Evolutionary conservation across 345 rosid species (phyloP).

Genomic region (Raphanus raphanistrum): DNA sequence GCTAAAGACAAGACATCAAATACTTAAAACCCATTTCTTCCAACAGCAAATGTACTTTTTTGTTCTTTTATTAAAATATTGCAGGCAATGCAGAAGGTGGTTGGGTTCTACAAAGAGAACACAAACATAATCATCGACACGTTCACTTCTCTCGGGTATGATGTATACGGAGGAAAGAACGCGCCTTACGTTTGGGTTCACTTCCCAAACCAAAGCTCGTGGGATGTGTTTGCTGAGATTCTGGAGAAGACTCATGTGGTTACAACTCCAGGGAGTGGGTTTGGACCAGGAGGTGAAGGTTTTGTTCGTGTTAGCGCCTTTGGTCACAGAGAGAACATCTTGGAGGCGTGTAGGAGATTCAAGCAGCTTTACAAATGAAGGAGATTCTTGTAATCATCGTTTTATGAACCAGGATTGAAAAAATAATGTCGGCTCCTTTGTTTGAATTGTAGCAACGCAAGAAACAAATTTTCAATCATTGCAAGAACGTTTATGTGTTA

Average conservation of each 20-base stretch:
- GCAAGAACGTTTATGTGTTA: not conserved
- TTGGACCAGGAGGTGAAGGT: constrained; percentile 96
- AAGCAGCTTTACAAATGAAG: constrained; percentile 69
- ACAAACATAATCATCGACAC: constrained; percentile 73
- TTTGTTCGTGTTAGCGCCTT: constrained; percentile 88
- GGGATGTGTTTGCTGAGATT: constrained; percentile 91
- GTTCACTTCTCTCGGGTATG: constrained; percentile 73
- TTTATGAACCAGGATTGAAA: not conserved
- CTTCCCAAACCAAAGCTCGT: constrained; percentile 87
- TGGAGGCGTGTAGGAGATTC: constrained; percentile 95
- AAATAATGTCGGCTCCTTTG: not conserved
- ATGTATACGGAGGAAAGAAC: constrained; percentile 78
- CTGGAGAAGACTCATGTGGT: constrained; percentile 89
- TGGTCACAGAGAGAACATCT: constrained; percentile 74
- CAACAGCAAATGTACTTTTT: too few relatives aligned
- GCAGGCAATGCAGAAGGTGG: constrained; percentile 61
- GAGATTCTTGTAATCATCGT: constrained; percentile 15
- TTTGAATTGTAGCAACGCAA: not conserved
- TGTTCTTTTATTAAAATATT: not conserved
- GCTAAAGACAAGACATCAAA: not conserved
- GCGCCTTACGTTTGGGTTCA: constrained; percentile 97
- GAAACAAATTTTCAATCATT: not conserved
- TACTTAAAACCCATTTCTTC: too few relatives aligned
- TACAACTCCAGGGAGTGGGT: constrained; percentile 85
- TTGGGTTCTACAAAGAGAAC: constrained; percentile 92